Percentiles rank a stretch among this genome's conserved stretches.
phyloP scores from a whole-genome alignment of 331 rosid species.

The Dryas integrifolia region DNA sequence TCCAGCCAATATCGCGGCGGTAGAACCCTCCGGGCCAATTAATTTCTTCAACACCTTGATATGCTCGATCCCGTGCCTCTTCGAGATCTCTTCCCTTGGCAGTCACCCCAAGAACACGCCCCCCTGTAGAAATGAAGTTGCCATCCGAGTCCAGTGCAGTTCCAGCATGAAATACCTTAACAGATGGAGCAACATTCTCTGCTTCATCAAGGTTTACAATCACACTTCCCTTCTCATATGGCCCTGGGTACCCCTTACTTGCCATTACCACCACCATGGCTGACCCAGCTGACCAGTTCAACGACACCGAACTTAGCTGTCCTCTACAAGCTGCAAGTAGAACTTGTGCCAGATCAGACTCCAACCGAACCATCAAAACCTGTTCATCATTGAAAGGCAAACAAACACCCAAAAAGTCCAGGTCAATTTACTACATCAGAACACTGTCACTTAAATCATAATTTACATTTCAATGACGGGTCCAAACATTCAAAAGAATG shows the following conservation, averaged over 20 bases:
- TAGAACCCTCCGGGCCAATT: constrained; percentile 87
- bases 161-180: constrained; percentile 91
- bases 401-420: not conserved
- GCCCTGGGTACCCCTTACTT: constrained; percentile 82
- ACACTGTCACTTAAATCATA: too few relatives aligned
- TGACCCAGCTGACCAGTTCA: constrained; percentile 84
- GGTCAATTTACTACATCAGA: not conserved
- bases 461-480: too few relatives aligned
- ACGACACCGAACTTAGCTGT: constrained; percentile 56
- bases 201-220: constrained; percentile 76
- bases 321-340: constrained; percentile 94
- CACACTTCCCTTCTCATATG: constrained; percentile 81
- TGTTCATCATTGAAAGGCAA: constrained; percentile 25
- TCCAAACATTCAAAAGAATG: too few relatives aligned
- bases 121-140: constrained; percentile 66
- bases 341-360: constrained; percentile 83
- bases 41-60: constrained; percentile 61
- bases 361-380: constrained; percentile 91
- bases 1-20: constrained; percentile 94
- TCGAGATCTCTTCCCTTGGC: constrained; percentile 74
- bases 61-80: constrained; percentile 75
- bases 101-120: constrained; percentile 92
- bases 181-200: constrained; percentile 60
- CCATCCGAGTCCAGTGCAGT: constrained; percentile 71
- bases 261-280: constrained; percentile 99